These are phyloP conservation scores for Agrostemma githago DNA, from an alignment of 148 eudicot genomes.

Conservation along the genomic window DNA sequence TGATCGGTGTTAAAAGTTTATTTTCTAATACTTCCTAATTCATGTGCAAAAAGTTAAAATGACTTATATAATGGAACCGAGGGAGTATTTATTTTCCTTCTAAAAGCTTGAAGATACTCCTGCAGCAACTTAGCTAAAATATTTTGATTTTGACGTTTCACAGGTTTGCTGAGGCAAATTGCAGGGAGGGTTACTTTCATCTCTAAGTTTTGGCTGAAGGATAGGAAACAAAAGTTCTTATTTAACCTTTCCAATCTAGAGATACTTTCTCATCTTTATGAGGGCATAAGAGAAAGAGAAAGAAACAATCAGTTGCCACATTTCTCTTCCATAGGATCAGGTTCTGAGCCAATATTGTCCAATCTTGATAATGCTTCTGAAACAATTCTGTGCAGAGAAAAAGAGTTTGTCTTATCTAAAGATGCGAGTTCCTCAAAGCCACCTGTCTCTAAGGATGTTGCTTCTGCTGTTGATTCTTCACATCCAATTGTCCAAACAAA, in stretches of 20 bases:
- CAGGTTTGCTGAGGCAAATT: conserved; percentile 70
- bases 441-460: conserved; percentile 24
- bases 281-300: conserved; percentile 29
- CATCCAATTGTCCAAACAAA: conserved; percentile 29
- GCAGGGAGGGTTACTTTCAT: conserved; percentile 45
- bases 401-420: conserved; percentile 23
- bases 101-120: neutral
- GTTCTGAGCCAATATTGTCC: conserved; percentile 29
- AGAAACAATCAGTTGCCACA: conserved; percentile 39
- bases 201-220: conserved; percentile 35
- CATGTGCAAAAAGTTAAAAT: no score
- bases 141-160: conserved; percentile 18
- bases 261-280: conserved; percentile 51
- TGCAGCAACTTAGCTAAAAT: neutral
- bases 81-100: neutral
- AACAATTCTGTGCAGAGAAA: conserved; percentile 23
- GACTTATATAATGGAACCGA: no score
- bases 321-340: conserved; percentile 35
- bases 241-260: conserved; percentile 49
- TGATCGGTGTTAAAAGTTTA: no score
- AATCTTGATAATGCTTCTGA: conserved; percentile 25
- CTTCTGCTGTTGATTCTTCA: conserved; percentile 26
- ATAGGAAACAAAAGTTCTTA: conserved; percentile 42
- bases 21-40: no score
- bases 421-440: conserved; percentile 45